These are phyloP conservation scores for Echium plantagineum DNA, from an alignment of 257 asterid genomes.

Conservation along the genomic window DNA sequence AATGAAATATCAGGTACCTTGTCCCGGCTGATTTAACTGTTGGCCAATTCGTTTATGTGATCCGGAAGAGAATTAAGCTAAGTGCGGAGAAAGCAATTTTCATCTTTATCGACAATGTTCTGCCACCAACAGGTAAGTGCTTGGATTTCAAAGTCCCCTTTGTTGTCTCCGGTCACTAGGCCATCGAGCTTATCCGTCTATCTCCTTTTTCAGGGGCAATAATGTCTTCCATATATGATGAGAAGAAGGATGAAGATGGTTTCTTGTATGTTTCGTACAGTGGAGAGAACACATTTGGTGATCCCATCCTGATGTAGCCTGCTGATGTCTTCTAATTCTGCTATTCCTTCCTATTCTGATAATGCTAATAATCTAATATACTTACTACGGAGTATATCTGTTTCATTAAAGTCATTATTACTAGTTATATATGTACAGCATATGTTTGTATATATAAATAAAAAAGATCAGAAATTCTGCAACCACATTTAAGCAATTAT, in stretches of 20 bases:
- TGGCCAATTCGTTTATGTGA: constrained; percentile 11
- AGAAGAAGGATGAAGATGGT: constrained; percentile 23
- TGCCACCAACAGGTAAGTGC: constrained; percentile 11
- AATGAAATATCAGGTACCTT: constrained; percentile 1
- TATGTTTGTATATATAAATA: too few species aligned
- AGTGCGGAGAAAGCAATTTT: constrained; percentile 13
- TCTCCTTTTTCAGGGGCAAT: constrained; percentile 6
- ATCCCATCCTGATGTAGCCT: constrained; percentile 5
- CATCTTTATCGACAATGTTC: constrained; percentile 11
- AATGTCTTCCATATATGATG: constrained; percentile 22
- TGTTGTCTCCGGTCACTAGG: background rate
- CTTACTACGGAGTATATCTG: too few species aligned
- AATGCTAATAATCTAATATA: too few species aligned
- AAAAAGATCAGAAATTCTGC: too few species aligned
- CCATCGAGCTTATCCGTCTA: background rate
- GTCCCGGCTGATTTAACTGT: constrained; percentile 13
- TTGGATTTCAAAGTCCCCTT: background rate
- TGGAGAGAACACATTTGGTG: constrained; percentile 26
- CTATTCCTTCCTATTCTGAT: too few species aligned
- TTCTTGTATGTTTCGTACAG: constrained; percentile 25
- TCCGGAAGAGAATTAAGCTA: constrained; percentile 8
- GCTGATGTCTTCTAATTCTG: too few species aligned
- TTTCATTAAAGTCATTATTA: too few species aligned
- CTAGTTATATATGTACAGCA: too few species aligned
- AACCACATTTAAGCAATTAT: too few species aligned